A percentile compares a stretch with the other conserved stretches of the same genome.
Evolutionary conservation across 768 basidiomycete genomes (phyloP).

Genomic region (Auriscalpium microsporum): DNA sequence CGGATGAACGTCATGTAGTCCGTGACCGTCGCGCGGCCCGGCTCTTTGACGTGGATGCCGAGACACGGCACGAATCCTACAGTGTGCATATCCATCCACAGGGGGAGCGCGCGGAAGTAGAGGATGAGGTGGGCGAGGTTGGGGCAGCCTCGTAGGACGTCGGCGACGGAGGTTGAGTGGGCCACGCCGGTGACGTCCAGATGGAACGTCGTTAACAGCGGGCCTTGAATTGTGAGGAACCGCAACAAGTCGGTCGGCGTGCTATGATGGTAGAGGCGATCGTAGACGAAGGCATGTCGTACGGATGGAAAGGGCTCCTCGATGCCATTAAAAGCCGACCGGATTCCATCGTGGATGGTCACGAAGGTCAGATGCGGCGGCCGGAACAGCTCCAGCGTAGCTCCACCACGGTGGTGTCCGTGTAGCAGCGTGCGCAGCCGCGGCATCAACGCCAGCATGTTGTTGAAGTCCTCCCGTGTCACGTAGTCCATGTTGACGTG

Average conservation of each 20-base stretch:
- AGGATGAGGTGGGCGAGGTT: background rate
- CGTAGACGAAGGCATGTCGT: background rate
- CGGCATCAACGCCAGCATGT: no score
- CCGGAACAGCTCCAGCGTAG: background rate
- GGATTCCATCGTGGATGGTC: background rate
- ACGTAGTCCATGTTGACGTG: background rate
- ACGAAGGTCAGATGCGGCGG: background rate
- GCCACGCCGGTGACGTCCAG: background rate
- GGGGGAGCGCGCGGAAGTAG: background rate
- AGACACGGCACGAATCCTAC: background rate
- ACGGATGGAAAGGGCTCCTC: background rate
- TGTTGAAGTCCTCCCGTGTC: background rate
- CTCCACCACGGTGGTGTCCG: background rate
- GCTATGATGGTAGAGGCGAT: background rate
- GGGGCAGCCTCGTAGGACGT: background rate
- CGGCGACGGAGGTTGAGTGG: background rate
- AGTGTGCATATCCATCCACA: background rate
- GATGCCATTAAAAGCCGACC: background rate
- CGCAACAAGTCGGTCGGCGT: background rate
- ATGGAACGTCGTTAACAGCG: background rate
- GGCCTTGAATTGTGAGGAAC: background rate
- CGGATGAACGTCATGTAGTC: background rate
- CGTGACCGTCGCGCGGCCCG: background rate
- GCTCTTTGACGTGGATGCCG: background rate
- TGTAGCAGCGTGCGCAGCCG: background rate